phyloP scores from a whole-genome alignment of 208 protist species.

The Trichomonas tenax region DNA sequence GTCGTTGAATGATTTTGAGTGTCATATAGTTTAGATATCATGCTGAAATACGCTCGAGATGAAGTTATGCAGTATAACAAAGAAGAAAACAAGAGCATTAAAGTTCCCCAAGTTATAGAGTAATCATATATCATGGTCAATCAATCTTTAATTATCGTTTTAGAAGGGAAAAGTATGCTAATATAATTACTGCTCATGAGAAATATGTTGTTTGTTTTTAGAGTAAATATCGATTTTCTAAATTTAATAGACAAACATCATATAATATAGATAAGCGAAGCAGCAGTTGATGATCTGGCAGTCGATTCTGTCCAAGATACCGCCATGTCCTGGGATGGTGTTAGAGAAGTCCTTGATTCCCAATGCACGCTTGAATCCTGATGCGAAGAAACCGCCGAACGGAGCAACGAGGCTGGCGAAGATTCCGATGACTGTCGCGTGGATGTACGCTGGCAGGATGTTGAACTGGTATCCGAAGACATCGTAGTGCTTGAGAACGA shows the following conservation, averaged over 20 bases:
- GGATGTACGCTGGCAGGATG: conserved; percentile 56
- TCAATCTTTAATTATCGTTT: no score
- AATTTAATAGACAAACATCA: not conserved
- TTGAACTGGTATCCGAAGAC: not conserved
- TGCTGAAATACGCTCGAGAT: no score
- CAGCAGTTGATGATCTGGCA: conserved; percentile 80
- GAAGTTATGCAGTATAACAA: no score
- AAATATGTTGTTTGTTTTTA: no score
- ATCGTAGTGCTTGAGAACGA: not conserved
- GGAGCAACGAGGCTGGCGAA: conserved; percentile 84
- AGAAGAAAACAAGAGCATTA: no score
- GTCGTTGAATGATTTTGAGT: no score
- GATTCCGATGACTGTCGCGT: conserved; percentile 71
- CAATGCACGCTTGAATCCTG: conserved; percentile 83
- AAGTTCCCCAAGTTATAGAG: no score
- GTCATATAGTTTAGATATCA: no score
- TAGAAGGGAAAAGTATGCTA: no score
- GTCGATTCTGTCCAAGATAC: conserved; percentile 89
- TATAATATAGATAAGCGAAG: not conserved
- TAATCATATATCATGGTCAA: no score
- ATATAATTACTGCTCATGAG: no score
- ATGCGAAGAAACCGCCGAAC: conserved; percentile 93
- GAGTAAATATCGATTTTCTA: no score
- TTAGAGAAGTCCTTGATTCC: conserved; percentile 90
- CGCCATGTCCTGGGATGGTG: conserved; percentile 90